These are phyloP conservation scores for Tanacetum coccineum DNA, from an alignment of 129 eudicot species.

Conservation along the genomic window DNA sequence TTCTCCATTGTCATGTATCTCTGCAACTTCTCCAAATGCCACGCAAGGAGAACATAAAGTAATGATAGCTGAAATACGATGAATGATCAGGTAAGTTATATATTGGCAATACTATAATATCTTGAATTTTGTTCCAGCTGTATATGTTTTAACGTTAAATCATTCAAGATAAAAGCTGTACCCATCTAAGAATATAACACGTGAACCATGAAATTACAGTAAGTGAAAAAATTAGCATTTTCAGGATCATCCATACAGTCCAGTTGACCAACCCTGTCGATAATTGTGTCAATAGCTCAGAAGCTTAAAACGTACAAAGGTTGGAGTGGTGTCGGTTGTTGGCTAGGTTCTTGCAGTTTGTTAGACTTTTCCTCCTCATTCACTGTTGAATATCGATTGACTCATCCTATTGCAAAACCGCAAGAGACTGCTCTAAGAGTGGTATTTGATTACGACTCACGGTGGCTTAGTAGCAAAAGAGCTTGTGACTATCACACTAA, in stretches of 20 bases:
- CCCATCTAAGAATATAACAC: no score
- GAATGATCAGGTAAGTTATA: neutral
- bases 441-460: no score
- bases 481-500: no score
- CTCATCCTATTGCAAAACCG: conserved; percentile 18
- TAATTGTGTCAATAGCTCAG: no score
- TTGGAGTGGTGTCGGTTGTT: conserved; percentile 13
- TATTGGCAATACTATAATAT: no score
- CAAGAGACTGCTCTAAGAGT: neutral
- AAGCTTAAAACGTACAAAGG: neutral
- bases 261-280: conserved; percentile 25
- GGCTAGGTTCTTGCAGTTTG: neutral
- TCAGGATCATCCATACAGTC: conserved; percentile 36
- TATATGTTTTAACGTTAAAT: no score
- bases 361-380: neutral
- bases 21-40: conserved; percentile 44
- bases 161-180: no score
- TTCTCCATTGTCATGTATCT: conserved; percentile 38
- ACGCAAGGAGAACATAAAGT: conserved; percentile 46
- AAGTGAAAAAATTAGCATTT: conserved; percentile 16
- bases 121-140: no score
- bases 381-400: neutral
- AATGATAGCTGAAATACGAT: conserved; percentile 29
- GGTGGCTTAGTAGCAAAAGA: no score
- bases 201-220: no score